A percentile compares a stretch with the other conserved stretches of the same genome.
Evolutionary conservation across 345 rosid genomes (phyloP).

Genomic region (Clarkia xantiana): DNA sequence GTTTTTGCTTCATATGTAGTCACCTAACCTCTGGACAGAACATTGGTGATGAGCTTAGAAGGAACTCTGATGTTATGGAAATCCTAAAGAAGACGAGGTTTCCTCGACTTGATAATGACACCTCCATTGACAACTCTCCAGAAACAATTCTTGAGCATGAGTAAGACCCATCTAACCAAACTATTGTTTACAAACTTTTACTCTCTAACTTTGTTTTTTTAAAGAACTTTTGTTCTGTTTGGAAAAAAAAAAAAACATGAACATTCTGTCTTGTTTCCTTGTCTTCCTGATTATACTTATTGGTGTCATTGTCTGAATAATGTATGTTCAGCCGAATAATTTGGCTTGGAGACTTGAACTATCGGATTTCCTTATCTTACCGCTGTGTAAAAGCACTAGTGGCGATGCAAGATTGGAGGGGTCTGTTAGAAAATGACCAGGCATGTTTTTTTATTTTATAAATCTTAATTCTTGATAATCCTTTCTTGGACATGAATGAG

Average conservation of each 20-base stretch:
- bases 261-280: neutral
- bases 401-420: slow-evolving; percentile 1
- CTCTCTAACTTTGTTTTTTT: too few relatives aligned
- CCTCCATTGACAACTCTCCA: neutral
- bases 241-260: neutral
- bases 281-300: neutral
- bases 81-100: slow-evolving; percentile 8
- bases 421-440: slow-evolving; percentile 8
- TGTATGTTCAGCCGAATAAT: slow-evolving; percentile 5
- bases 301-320: too few relatives aligned
- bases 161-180: neutral
- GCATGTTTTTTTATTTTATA: neutral
- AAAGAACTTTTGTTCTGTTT: too few relatives aligned
- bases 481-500: too few relatives aligned
- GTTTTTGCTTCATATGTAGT: slow-evolving; percentile 12
- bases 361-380: slow-evolving; percentile 4
- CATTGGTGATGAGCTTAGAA: slow-evolving; percentile 4
- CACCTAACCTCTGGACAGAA: slow-evolving; percentile 9
- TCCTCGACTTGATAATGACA: neutral
- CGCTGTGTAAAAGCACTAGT: neutral
- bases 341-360: slow-evolving; percentile 9
- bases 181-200: too few relatives aligned
- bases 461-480: too few relatives aligned
- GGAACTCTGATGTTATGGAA: slow-evolving; percentile 6
- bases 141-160: slow-evolving; percentile 8